Evolutionary conservation across 2,329 filamentous ascomycete genomes (phyloP).

Genomic region (Ceratocystis variospora): DNA sequence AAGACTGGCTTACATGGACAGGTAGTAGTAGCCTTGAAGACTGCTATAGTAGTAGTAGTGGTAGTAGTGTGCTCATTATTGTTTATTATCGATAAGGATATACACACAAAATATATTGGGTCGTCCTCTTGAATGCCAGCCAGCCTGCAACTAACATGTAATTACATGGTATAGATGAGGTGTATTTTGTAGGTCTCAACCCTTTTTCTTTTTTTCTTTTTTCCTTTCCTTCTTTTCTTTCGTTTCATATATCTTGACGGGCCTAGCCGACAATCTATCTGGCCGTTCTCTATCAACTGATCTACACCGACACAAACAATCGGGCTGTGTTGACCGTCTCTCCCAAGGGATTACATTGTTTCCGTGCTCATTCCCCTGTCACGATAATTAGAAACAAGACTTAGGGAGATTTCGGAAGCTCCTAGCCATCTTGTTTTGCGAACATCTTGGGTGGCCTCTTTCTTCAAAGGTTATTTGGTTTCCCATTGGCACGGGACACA

Average conservation of each 20-base stretch:
- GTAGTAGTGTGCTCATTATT: too few species aligned
- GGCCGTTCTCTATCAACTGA: not conserved
- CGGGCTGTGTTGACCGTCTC: not conserved
- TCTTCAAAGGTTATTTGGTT: not conserved
- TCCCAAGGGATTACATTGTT: not conserved
- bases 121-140: not conserved
- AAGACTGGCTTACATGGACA: too few species aligned
- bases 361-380: not conserved
- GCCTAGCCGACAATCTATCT: not conserved
- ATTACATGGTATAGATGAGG: not conserved
- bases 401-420: slow-evolving; percentile 2
- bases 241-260: too few species aligned
- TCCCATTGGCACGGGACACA: not conserved
- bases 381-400: not conserved
- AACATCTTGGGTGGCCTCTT: slow-evolving; percentile 4
- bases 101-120: not conserved
- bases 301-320: not conserved
- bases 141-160: not conserved
- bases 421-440: not conserved
- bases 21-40: too few species aligned
- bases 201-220: not conserved
- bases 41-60: too few species aligned
- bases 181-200: too few species aligned
- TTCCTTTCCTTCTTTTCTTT: not conserved
- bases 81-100: not conserved